Conservation (phyloP, 2,329 filamentous ascomycete genomes). For the Gremmenia infestans region DNA sequence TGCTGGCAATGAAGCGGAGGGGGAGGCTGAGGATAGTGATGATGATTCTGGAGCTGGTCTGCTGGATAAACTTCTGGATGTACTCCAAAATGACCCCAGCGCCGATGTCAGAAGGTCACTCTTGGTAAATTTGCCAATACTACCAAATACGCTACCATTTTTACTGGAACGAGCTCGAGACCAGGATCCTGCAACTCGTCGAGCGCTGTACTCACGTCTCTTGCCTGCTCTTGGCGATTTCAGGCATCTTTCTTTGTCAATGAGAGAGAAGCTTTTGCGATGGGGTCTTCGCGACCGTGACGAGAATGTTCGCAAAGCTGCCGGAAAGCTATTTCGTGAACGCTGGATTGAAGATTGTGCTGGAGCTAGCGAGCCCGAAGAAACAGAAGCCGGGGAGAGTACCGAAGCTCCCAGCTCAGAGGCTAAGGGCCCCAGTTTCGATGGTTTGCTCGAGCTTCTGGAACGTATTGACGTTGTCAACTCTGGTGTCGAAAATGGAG, state of each 20-base stretch:
- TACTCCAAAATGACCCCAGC: constrained; percentile 89
- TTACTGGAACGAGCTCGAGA: constrained; percentile 89
- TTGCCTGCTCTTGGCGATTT: constrained; percentile 91
- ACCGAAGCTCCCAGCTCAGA: constrained; percentile 40
- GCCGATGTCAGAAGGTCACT: constrained; percentile 88
- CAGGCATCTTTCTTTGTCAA: constrained; percentile 83
- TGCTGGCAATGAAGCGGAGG: constrained; percentile 71
- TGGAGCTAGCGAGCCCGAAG: constrained; percentile 54
- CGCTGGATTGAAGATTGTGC: constrained; percentile 98
- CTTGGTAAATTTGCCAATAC: constrained; percentile 83
- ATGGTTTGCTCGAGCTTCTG: constrained; percentile 83
- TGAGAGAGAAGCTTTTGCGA: constrained; percentile 89
- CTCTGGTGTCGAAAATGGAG: constrained; percentile 82
- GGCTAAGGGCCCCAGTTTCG: constrained; percentile 62
- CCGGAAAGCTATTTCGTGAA: constrained; percentile 83
- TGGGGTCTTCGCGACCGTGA: constrained; percentile 95
- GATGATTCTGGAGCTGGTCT: constrained; percentile 65
- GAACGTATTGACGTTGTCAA: constrained; percentile 93
- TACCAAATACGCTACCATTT: constrained; percentile 75
- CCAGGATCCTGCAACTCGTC: constrained; percentile 75
- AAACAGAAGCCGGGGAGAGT: constrained; percentile 39
- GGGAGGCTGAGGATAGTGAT: constrained; percentile 64
- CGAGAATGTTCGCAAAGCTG: constrained; percentile 87
- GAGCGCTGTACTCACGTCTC: constrained; percentile 81
- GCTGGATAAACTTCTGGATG: constrained; percentile 76